Evolutionary conservation across 345 rosid genomes (phyloP), one percentile per base, ranked within the genome.

Genomic region (Hibiscus syriacus): DNA sequence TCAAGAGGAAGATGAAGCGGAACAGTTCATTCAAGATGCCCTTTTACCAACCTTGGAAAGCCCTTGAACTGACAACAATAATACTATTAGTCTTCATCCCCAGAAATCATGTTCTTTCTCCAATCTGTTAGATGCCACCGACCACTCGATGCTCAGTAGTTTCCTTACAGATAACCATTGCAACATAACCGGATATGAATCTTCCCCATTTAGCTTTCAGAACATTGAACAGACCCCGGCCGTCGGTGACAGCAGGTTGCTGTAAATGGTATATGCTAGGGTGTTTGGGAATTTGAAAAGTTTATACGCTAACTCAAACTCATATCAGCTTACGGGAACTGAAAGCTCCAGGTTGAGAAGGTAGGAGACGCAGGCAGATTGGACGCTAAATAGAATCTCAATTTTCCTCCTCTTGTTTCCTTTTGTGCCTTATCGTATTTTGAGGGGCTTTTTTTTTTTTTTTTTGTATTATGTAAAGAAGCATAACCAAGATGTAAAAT

Each of bases 101-200:
- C 98, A 88, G 52, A 87, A 83, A 59, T 88, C 92, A 8, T 77
- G 81, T 13, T 90, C 96, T 6, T 86, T 90, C 81, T 83, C 97
- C n/a, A 89, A 86, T 81, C 70, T 90, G 59, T 16, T 93, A 1
- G 97, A 93, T 36, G 85, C 91, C 50, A 66, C 78, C 80, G 98
- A 93, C 78, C 84, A 80, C 76, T 71, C 90, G 12, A 16, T 90
- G 56, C 76, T 87, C 46, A 72, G 85, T 29, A 86, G 76, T 56
- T 52, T 90, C 56, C 77, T 90, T 0, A 71, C 83, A 12, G 98
- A 92, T 52, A 84, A 73, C 57, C 85, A 68, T 5, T 74, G 68
- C 29, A 74, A 68, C 34, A 54, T 76, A 4, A 32, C 58, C 1
- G 89, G 77, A 26, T 62, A 73, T 12, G 85, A 80, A 1, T 56